These are phyloP conservation scores for Saksenaea oblongispora DNA, from an alignment of 371 early-diverging fungal genomes.

Conservation along the genomic window DNA sequence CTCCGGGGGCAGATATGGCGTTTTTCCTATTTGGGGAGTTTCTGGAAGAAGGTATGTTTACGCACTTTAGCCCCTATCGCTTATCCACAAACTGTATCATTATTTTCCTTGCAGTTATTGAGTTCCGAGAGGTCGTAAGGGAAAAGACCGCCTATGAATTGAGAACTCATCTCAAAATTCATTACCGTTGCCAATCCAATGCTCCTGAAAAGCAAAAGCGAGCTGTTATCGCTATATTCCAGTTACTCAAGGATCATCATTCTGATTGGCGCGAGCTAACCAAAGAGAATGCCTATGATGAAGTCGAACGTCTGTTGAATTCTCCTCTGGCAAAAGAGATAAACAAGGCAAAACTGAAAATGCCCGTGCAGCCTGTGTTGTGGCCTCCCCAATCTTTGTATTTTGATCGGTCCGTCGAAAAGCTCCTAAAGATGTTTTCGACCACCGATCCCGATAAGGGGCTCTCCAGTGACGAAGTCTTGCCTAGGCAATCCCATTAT, in stretches of 20 bases:
- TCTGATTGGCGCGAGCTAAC: conserved; percentile 90
- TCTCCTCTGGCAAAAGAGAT: conserved; percentile 37
- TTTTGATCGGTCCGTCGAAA: conserved; percentile 81
- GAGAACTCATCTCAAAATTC: conserved; percentile 74
- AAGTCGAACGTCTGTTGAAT: conserved; percentile 62
- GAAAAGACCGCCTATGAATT: conserved; percentile 76
- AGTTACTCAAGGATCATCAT: conserved; percentile 50
- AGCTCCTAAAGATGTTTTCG: conserved; percentile 80
- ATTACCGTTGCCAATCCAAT: conserved; percentile 78
- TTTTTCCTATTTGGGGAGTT: conserved; percentile 93
- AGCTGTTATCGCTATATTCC: conserved; percentile 74
- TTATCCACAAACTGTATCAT: background rate
- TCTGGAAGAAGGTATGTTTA: conserved; percentile 72
- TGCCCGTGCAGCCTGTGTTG: conserved; percentile 19
- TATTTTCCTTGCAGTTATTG: conserved; percentile 17
- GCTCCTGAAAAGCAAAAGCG: conserved; percentile 68
- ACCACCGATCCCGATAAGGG: conserved; percentile 72
- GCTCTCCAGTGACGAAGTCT: conserved; percentile 53
- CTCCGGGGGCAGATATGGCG: conserved; percentile 83
- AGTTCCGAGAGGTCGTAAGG: conserved; percentile 80
- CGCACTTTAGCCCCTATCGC: background rate
- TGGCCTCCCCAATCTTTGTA: conserved; percentile 73
- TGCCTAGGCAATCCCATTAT: conserved; percentile 71
- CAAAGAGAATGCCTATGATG: conserved; percentile 73
- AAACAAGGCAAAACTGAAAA: conserved; percentile 20